A percentile compares a stretch with the other conserved stretches of the same genome.
Conservation (phyloP, 139 green algal genomes). For the Microglena sp. region DNA sequence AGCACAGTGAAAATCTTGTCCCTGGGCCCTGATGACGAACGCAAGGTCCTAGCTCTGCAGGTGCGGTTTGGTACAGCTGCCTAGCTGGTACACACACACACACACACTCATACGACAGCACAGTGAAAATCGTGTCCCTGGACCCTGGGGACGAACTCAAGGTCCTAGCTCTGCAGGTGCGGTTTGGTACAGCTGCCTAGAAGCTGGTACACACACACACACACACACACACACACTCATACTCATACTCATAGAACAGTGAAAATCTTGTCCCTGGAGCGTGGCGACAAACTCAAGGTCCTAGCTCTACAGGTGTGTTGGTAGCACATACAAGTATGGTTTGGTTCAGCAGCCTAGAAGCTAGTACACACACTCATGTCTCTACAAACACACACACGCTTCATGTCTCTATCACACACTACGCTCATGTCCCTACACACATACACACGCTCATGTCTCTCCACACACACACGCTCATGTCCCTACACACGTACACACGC, state of each 20-base stretch:
- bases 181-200: too few relatives aligned
- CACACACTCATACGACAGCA: slow-evolving; percentile 73
- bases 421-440: background rate
- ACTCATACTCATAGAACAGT: slow-evolving; percentile 67
- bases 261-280: slow-evolving; percentile 79
- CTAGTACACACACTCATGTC: background rate
- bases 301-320: slow-evolving; percentile 45
- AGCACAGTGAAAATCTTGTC: slow-evolving; percentile 78
- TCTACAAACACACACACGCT: background rate
- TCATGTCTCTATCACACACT: background rate
- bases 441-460: background rate
- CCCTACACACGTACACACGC: too few relatives aligned
- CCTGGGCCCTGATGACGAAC: slow-evolving; percentile 72
- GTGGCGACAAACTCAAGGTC: slow-evolving; percentile 62
- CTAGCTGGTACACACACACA: too few relatives aligned
- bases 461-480: background rate
- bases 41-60: slow-evolving; percentile 59
- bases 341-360: too few relatives aligned
- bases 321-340: background rate
- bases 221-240: background rate
- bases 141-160: slow-evolving; percentile 72
- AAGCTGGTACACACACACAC: background rate
- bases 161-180: slow-evolving; percentile 47
- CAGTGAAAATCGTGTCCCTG: slow-evolving; percentile 78
- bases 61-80: slow-evolving; percentile 7